Conservation (phyloP, 2,329 filamentous ascomycete species). For the Phaeosphaeria sp. region DNA sequence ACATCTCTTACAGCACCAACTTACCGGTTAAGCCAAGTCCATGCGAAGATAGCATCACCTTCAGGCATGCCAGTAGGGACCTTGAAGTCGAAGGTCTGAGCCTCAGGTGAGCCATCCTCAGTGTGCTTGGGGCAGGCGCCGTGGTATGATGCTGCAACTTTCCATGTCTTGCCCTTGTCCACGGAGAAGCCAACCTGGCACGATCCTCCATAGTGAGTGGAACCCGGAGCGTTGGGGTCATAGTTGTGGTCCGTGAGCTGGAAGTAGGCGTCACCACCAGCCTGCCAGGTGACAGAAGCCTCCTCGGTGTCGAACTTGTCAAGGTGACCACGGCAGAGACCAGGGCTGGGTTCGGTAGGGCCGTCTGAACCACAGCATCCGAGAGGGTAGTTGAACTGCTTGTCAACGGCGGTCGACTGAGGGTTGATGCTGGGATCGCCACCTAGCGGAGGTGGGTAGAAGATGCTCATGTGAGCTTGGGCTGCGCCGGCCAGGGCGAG, state of each 20-base stretch:
- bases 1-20: not conserved
- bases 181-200: constrained; percentile 56
- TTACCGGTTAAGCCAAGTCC: constrained; percentile 59
- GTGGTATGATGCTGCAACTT: constrained; percentile 54
- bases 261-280: constrained; percentile 53
- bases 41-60: constrained; percentile 54
- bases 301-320: constrained; percentile 53
- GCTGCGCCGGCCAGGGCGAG: constrained; percentile 38
- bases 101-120: constrained; percentile 46
- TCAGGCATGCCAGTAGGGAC: constrained; percentile 53
- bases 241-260: constrained; percentile 44
- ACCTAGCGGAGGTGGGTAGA: constrained; percentile 53
- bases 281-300: constrained; percentile 53
- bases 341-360: constrained; percentile 34
- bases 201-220: constrained; percentile 56
- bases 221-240: constrained; percentile 31
- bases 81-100: constrained; percentile 55
- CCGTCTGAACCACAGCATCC: constrained; percentile 53
- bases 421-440: constrained; percentile 54
- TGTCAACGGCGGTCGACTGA: constrained; percentile 24
- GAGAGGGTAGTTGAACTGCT: constrained; percentile 53
- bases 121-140: constrained; percentile 56
- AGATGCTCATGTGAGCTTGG: constrained; percentile 52
- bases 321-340: constrained; percentile 54
- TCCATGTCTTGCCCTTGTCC: constrained; percentile 54